Base-by-base conservation (phyloP, 1,284 basidiomycete species). In the Microstroma glucosiphilum region DNA sequence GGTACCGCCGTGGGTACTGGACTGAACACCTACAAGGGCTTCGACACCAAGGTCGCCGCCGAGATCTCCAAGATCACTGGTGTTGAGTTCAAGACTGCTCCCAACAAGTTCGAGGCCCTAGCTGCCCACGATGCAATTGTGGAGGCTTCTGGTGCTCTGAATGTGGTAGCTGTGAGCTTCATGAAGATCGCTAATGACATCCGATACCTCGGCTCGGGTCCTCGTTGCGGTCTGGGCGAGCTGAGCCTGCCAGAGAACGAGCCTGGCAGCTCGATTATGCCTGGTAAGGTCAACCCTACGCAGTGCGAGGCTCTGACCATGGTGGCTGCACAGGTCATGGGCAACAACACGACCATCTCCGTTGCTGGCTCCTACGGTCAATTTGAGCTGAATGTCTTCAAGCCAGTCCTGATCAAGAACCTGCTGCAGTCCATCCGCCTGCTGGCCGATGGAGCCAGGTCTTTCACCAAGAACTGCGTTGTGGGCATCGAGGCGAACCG, bases 161-260 rank as follows among this genome's bases (percentile, higher is more conserved):
- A 98, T 82, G 89, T 90, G 51, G 81, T 99, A 61, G 96, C 96
- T 17, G 90, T 89, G 75, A 96, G 92, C 40, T 82, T 97, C 68
- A 96, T 97, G 92, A 99, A 99, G 85, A 97, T 98, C 75, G 96
- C 94, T 62, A 98, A 99, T 81, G 96, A 99, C 80, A 96, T 99
- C 78, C 88, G 96, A 56, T 98, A 90, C 85, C 88, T 99, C 69
- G 96, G 89, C 40, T 97, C 94, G 59, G 96, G 96, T 61, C 96
- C 96, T 67, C 89, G 96, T 59, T 99, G 96, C 78, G 96, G 96
- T 66, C 85, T 98, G 56, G 96, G 96, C 41, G 96, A 99, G 82
- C 83, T 99, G 58, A 87, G 85, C 74, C 82, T 98, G 63, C 96
- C 96, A 21, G 96, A 98, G 83, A 99, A 99, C 81, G 96, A 99